phyloP scores from a whole-genome alignment of 257 asterid species.

The Nicotiana attenuata region DNA sequence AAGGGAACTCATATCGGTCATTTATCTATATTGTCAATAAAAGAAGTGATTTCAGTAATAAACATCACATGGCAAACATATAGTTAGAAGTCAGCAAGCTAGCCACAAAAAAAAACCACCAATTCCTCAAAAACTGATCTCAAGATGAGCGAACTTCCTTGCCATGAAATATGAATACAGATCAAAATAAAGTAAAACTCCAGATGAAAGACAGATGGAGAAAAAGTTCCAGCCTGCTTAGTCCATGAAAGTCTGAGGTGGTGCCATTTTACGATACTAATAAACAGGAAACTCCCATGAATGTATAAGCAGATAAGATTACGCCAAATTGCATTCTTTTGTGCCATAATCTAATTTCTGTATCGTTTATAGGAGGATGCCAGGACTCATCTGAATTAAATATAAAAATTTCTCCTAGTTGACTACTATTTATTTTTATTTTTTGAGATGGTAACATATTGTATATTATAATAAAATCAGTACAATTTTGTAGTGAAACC shows the following conservation, averaged over 20 bases:
- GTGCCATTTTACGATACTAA: not conserved
- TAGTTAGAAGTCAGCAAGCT: not conserved
- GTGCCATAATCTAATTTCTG: not conserved
- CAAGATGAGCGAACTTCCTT: not conserved
- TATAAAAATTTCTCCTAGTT: not conserved
- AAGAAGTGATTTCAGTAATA: not conserved
- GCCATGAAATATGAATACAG: not conserved
- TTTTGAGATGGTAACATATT: too few species aligned
- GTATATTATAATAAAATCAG: too few species aligned
- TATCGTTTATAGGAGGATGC: constrained; percentile 10
- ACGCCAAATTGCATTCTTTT: not conserved
- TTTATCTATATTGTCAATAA: constrained; percentile 54
- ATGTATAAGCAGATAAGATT: not conserved
- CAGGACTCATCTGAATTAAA: not conserved
- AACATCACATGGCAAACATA: not conserved
- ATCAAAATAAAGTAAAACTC: not conserved
- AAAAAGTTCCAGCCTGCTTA: not conserved
- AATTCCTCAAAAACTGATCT: not conserved
- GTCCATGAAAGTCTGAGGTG: not conserved
- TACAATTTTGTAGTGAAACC: too few species aligned
- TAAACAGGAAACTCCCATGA: not conserved
- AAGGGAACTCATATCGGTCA: constrained; percentile 89
- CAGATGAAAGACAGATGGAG: constrained; percentile 3
- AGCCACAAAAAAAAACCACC: not conserved
- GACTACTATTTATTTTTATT: not conserved